phyloP scores from a whole-genome alignment of 345 rosid genomes.

The Eucalyptus sp. region DNA sequence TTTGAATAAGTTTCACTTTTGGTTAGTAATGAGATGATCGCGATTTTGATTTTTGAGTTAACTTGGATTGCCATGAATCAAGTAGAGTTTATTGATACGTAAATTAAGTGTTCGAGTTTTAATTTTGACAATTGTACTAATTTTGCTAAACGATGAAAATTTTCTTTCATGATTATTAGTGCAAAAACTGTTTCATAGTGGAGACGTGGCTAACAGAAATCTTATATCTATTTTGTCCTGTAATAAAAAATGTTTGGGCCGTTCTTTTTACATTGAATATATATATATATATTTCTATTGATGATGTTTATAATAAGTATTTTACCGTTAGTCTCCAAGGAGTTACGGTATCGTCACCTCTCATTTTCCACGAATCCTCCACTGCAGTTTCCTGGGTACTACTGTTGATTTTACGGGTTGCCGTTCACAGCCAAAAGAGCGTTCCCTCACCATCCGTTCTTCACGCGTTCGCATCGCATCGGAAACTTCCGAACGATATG shows the following conservation, averaged over 20 bases:
- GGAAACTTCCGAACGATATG: not conserved
- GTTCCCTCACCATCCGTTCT: not conserved
- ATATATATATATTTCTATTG: too few relatives aligned
- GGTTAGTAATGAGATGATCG: not conserved
- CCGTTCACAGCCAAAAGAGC: too few relatives aligned
- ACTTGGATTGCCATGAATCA: not conserved
- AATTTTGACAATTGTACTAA: not conserved
- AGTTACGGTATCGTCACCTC: not conserved
- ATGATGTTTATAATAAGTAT: too few relatives aligned
- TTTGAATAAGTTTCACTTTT: too few relatives aligned
- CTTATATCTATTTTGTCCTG: not conserved
- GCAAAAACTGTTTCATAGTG: not conserved
- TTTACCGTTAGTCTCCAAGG: not conserved
- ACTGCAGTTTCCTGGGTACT: not conserved
- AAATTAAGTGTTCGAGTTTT: not conserved
- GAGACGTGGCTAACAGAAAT: not conserved
- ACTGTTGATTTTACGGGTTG: not conserved
- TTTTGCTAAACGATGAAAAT: not conserved
- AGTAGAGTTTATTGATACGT: fast-evolving
- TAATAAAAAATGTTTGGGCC: not conserved
- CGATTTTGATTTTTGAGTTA: not conserved
- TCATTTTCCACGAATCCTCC: not conserved
- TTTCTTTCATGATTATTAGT: not conserved
- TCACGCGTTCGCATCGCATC: not conserved
- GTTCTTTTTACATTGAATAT: not conserved